phyloP scores from a whole-genome alignment of 2,329 filamentous ascomycete species.

The Aspergillus persii region DNA sequence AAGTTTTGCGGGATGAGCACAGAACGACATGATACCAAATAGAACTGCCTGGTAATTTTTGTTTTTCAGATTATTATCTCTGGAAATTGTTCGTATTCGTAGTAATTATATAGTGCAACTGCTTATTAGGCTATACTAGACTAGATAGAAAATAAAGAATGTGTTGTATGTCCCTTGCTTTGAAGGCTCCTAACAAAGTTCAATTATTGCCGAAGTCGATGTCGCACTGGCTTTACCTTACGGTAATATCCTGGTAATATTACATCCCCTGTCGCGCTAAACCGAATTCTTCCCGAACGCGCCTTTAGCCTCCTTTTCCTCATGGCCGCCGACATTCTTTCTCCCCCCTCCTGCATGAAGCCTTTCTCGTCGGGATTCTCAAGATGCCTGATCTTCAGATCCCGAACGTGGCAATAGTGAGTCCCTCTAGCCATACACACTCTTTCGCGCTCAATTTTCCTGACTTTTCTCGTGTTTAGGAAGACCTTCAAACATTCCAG shows the following conservation, averaged over 20 bases:
- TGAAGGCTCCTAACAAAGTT: background rate
- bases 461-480: slow-evolving; percentile 40
- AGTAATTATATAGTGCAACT: background rate
- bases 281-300: background rate
- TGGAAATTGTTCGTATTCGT: no score
- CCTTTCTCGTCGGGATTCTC: background rate
- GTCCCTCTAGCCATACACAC: background rate
- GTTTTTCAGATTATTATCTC: background rate
- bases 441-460: background rate
- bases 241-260: background rate
- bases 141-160: no score
- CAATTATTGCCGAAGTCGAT: background rate
- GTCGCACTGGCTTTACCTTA: background rate
- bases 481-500: slow-evolving; percentile 60
- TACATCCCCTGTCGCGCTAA: background rate
- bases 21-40: background rate
- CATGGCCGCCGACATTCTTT: background rate
- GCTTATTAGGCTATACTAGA: background rate
- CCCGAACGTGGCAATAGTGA: slow-evolving; percentile 38
- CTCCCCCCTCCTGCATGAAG: background rate
- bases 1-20: background rate
- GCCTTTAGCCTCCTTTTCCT: background rate
- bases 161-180: background rate
- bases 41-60: background rate
- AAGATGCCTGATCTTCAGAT: slow-evolving; percentile 24